phyloP scores from a whole-genome alignment of 371 early-diverging fungal species.

The Mortierella sp. region DNA sequence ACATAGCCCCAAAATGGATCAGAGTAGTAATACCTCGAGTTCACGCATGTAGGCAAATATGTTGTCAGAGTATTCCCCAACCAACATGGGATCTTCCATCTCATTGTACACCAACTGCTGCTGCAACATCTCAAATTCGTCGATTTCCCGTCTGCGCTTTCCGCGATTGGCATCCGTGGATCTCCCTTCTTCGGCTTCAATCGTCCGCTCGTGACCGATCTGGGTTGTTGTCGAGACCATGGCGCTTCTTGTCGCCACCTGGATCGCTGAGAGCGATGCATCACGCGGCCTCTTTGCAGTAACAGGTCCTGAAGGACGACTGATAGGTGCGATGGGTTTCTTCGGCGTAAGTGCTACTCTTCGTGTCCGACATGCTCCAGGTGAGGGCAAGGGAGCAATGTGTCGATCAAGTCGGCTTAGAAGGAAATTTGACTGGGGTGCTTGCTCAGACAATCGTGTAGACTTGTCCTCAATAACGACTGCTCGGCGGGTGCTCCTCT shows the following conservation, averaged over 20 bases:
- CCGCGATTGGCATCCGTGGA: not conserved
- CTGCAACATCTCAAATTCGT: not conserved
- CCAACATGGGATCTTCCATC: conserved; percentile 18
- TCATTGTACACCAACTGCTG: not conserved
- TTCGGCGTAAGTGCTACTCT: not conserved
- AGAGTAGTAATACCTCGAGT: conserved; percentile 64
- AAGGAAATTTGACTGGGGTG: not conserved
- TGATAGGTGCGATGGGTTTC: not conserved
- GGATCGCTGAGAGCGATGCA: not conserved
- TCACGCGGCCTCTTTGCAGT: not conserved
- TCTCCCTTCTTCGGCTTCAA: not conserved
- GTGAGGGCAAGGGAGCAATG: not conserved
- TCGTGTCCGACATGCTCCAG: not conserved
- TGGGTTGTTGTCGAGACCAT: not conserved
- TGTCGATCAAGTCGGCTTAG: not conserved
- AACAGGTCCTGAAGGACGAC: not conserved
- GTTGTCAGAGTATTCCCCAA: conserved; percentile 80
- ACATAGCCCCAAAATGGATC: not conserved
- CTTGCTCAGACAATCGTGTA: not conserved
- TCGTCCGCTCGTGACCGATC: not conserved
- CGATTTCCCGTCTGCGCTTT: not conserved
- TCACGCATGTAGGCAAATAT: conserved; percentile 80
- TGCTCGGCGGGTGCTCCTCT: not conserved
- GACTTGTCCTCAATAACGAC: not conserved
- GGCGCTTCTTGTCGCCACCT: not conserved